Evolutionary conservation across 495 filamentous ascomycete species (phyloP).

Genomic region (Chlorociboria aeruginascens): DNA sequence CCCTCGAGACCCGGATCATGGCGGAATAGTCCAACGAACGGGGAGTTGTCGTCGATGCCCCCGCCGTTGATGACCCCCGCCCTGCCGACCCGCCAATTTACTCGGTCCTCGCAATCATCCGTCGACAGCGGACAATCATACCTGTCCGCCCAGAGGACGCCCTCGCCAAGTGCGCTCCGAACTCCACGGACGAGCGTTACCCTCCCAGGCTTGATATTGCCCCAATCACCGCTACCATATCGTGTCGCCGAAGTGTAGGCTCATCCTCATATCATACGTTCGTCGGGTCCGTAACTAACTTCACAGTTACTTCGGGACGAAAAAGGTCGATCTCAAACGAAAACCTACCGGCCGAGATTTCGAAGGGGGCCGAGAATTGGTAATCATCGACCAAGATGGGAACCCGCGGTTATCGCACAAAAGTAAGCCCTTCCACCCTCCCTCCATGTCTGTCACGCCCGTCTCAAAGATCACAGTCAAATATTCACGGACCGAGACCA

Average conservation of each 20-base stretch:
- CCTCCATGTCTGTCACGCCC: background rate
- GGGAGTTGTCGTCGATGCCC: too few relatives aligned
- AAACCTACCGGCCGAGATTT: conserved; percentile 1
- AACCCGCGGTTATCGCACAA: background rate
- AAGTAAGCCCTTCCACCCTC: background rate
- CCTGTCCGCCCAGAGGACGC: too few relatives aligned
- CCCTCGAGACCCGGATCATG: background rate
- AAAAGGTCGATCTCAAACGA: conserved; percentile 3
- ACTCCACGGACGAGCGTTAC: background rate
- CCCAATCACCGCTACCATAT: background rate
- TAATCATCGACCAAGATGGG: background rate
- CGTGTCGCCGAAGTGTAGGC: background rate
- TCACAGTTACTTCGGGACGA: background rate
- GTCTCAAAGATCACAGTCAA: background rate
- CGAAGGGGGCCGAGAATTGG: background rate
- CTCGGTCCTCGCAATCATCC: too few relatives aligned
- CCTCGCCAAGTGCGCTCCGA: background rate
- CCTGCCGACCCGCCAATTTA: too few relatives aligned
- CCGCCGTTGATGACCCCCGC: too few relatives aligned
- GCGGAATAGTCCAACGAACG: too few relatives aligned
- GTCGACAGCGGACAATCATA: too few relatives aligned
- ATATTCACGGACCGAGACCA: background rate
- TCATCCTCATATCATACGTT: too few relatives aligned
- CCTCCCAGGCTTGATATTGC: background rate
- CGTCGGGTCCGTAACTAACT: background rate